Evolutionary conservation across 1,139 yeast species (phyloP).

Genomic region (Sporopachydermia cereana): DNA sequence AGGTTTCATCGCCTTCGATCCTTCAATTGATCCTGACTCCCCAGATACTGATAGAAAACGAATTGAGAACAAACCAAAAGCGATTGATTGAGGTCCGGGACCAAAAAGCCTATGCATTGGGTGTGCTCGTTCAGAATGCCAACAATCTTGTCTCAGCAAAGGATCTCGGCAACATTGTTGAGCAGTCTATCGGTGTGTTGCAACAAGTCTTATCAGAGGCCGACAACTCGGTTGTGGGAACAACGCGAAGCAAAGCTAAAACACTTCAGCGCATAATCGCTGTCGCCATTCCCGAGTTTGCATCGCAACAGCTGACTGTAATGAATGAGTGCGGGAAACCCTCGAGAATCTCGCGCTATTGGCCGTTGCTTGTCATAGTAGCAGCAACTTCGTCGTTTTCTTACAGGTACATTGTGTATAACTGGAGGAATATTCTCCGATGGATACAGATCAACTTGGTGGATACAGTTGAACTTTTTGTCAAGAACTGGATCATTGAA

Average conservation of each 20-base stretch:
- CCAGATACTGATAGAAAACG: background rate
- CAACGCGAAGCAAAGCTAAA: no score
- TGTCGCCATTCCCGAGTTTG: background rate
- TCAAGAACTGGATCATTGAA: slow-evolving; percentile 69
- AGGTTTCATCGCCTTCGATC: background rate
- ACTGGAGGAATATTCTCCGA: slow-evolving; percentile 37
- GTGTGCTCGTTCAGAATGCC: background rate
- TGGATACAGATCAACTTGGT: slow-evolving; percentile 51
- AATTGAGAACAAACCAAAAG: background rate
- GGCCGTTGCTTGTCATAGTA: slow-evolving; percentile 44
- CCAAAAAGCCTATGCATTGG: slow-evolving; percentile 1
- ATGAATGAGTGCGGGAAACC: slow-evolving; percentile 32
- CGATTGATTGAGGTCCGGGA: background rate
- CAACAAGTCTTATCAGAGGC: background rate
- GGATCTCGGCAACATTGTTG: background rate
- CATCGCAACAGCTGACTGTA: background rate
- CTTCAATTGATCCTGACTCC: background rate
- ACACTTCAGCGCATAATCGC: background rate
- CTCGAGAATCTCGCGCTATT: slow-evolving; percentile 39
- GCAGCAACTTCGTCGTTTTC: slow-evolving; percentile 35
- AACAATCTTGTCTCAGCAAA: background rate
- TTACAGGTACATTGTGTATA: slow-evolving; percentile 32
- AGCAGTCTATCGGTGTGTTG: background rate
- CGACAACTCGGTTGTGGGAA: no score
- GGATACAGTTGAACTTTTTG: slow-evolving; percentile 56